Percentiles rank a stretch among this genome's conserved stretches.
Conservation (phyloP, 805 yeast genomes). For the Kurtzmaniella cleridarum region DNA sequence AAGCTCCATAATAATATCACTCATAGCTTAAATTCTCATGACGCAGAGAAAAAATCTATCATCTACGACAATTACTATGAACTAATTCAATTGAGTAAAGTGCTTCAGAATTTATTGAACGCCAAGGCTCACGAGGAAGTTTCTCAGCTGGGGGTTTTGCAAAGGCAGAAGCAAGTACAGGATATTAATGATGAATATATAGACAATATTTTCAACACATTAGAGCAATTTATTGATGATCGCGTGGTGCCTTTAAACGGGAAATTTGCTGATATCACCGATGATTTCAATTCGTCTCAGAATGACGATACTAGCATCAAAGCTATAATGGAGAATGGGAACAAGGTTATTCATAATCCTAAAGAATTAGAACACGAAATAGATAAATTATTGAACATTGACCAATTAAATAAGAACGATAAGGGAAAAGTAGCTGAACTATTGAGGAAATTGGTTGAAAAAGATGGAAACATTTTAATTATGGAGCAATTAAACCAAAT, state of each 20-base stretch:
- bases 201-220: constrained; percentile 16
- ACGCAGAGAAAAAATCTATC: constrained; percentile 61
- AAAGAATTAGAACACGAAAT: constrained; percentile 8
- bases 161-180: neutral
- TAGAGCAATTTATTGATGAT: constrained; percentile 16
- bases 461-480: neutral
- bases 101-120: constrained; percentile 28
- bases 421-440: constrained; percentile 4
- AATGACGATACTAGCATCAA: constrained; percentile 10
- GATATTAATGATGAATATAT: constrained; percentile 14
- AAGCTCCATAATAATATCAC: constrained; percentile 31
- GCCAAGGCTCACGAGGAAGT: constrained; percentile 3
- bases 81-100: constrained; percentile 59
- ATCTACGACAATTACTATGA: constrained; percentile 75
- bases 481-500: neutral
- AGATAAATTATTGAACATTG: constrained; percentile 6
- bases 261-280: constrained; percentile 15
- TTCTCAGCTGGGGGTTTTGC: constrained; percentile 5
- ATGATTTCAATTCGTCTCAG: too few species aligned
- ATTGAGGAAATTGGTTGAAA: neutral
- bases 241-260: constrained; percentile 14
- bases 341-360: neutral
- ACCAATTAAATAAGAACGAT: constrained; percentile 4
- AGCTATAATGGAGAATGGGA: constrained; percentile 7
- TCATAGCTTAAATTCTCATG: constrained; percentile 45